phyloP scores from a whole-genome alignment of 208 protist species.

The Wallacemonas sp. region DNA sequence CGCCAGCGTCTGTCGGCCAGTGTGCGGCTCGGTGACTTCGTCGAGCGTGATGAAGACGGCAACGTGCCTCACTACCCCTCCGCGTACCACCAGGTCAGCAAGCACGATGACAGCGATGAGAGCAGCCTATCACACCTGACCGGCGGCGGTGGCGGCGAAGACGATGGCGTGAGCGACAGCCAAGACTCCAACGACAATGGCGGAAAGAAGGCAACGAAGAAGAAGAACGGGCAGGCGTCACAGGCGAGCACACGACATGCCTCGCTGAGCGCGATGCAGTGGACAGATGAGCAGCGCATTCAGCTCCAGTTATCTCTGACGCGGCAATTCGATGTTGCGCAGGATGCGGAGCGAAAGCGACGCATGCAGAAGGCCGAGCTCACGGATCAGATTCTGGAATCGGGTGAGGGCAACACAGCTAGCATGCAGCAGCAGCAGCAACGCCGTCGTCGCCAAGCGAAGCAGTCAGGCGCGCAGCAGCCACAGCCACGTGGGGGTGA shows the following conservation, averaged over 20 bases:
- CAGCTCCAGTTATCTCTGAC: constrained; percentile 89
- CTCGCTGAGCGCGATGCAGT: constrained; percentile 38
- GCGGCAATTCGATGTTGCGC: constrained; percentile 67
- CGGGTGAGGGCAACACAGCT: constrained; percentile 4
- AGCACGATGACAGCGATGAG: constrained; percentile 15
- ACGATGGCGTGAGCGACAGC: constrained; percentile 3
- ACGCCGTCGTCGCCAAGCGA: neutral
- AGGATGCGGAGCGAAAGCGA: constrained; percentile 64
- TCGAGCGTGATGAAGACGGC: constrained; percentile 76
- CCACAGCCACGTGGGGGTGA: neutral
- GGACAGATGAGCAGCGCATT: constrained; percentile 87
- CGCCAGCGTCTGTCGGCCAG: constrained; percentile 57
- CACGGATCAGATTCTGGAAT: constrained; percentile 25
- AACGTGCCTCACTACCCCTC: constrained; percentile 53
- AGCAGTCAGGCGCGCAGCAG: neutral
- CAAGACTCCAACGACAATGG: neutral
- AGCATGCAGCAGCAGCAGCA: constrained; percentile 8
- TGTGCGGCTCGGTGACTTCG: constrained; percentile 71
- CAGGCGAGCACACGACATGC: too few relatives aligned
- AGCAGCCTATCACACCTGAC: neutral
- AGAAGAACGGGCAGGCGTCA: constrained; percentile 12
- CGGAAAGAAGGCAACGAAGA: constrained; percentile 25
- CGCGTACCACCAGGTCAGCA: constrained; percentile 21
- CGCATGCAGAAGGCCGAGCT: constrained; percentile 22
- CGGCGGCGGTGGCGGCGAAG: neutral